Percentiles rank a stretch among this genome's conserved stretches.
Conservation (phyloP, 176 grass and related monocot genomes). For the Eleusine coracana region DNA sequence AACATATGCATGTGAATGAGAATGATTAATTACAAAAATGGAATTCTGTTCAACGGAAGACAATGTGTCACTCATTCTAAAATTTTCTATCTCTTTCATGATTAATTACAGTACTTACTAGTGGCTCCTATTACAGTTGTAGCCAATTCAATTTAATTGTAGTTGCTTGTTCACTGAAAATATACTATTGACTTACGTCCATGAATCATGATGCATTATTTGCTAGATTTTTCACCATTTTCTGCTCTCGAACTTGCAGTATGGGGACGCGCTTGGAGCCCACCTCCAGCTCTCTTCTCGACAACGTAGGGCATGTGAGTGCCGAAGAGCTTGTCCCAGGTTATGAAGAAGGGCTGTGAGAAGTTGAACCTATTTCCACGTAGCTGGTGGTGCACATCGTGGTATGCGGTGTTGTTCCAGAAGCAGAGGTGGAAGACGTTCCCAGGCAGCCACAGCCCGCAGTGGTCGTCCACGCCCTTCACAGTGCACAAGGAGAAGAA, state of each 20-base stretch:
- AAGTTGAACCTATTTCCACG: conserved; percentile 53
- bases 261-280: neutral
- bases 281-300: neutral
- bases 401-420: conserved; percentile 54
- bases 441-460: conserved; percentile 49
- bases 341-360: conserved; percentile 59
- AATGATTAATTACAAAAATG: too few species aligned
- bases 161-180: too few species aligned
- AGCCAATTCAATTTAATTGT: too few species aligned
- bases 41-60: too few species aligned
- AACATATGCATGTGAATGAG: too few species aligned
- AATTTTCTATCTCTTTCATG: too few species aligned
- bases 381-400: conserved; percentile 66
- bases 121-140: too few species aligned
- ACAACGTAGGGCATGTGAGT: conserved; percentile 23
- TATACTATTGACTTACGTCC: too few species aligned
- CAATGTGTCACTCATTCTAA: too few species aligned
- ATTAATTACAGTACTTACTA: too few species aligned
- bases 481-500: conserved; percentile 61
- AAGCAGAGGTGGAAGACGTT: conserved; percentile 54
- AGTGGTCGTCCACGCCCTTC: conserved; percentile 69
- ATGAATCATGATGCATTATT: neutral
- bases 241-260: neutral
- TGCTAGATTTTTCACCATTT: neutral
- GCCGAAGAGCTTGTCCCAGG: conserved; percentile 57